Base-by-base conservation (phyloP, 1,284 basidiomycete genomes). In the Porodaedalea pini region DNA sequence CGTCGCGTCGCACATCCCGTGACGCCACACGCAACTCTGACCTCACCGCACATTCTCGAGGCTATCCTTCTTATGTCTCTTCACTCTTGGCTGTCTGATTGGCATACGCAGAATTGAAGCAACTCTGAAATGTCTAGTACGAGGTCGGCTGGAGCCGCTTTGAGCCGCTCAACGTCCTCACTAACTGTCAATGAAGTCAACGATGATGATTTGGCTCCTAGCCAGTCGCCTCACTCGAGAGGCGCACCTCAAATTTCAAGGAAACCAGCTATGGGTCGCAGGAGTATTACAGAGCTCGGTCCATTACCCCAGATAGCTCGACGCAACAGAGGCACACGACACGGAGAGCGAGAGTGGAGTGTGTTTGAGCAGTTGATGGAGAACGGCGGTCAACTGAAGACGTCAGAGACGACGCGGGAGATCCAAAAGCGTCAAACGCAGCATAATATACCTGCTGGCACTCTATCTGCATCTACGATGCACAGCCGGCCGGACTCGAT, bases 321-420 rank as follows among this genome's bases (percentile, higher is more conserved):
- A 29, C 43, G 51, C n/a, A 29, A 36, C 36, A 54, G 36, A 23
- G 40, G 10, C 21, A 8, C 51, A 17, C 57, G 57, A 34, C 27
- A 34, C 27, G 43, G 36, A 31, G 57, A 69, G 4, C 71, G 64
- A 4, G 76, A 81, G 70, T 90, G 88, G 88, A 75, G 83, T 0
- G 71, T 90, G 4, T 90, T 90, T 64, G 80, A 77, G 2, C 83
- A 89, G 65, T 68, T 86, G 34, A 87, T 90, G 83, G 79, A 85
- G 65, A 79, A 83, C 61, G 83, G 84, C 48, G 79, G 76, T 2
- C 75, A 75, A 41, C 62, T 77, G 15, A 67, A 66, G 34, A 64
- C 67, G 39, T 66, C 70, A 10, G 51, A 49, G 8, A n/a, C 13
- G 8, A 34, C 49, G n/a, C 54, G 25, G 44, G 54, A 29, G 29